Conservation (phyloP, 1,139 yeast genomes). For the Meyerozyma elateridarum region DNA sequence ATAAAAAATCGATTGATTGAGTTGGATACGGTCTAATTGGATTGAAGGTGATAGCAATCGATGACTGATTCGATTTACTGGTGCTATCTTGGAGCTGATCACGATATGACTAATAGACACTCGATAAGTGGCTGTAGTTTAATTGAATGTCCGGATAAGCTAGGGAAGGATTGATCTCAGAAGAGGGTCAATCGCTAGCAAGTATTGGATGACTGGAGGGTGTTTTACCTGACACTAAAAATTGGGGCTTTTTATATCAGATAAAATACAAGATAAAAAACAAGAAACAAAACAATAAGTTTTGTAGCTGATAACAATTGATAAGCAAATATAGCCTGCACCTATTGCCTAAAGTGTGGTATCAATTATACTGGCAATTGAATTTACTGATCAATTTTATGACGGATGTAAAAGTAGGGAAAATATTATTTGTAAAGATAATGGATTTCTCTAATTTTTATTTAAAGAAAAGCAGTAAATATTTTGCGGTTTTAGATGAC, state of each 20-base stretch:
- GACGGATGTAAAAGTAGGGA: neutral
- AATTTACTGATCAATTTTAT: neutral
- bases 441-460: constrained; percentile 1
- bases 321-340: neutral
- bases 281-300: constrained; percentile 1
- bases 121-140: constrained; percentile 4
- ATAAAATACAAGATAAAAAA: no score
- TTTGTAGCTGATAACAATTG: constrained; percentile 2
- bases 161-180: no score
- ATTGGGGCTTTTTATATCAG: neutral
- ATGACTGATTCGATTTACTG: neutral
- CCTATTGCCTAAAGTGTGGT: neutral
- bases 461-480: neutral
- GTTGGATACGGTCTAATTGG: no score
- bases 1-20: constrained; percentile 3
- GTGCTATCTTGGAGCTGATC: no score
- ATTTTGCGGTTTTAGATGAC: constrained; percentile 4
- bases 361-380: constrained; percentile 1
- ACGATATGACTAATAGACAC: constrained; percentile 2
- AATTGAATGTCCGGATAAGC: no score
- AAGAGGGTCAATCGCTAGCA: no score
- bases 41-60: no score
- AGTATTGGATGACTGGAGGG: no score
- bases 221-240: no score
- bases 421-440: neutral